Evolutionary conservation across 768 basidiomycete species (phyloP).

Genomic region (Pleurotus pulmonarius): DNA sequence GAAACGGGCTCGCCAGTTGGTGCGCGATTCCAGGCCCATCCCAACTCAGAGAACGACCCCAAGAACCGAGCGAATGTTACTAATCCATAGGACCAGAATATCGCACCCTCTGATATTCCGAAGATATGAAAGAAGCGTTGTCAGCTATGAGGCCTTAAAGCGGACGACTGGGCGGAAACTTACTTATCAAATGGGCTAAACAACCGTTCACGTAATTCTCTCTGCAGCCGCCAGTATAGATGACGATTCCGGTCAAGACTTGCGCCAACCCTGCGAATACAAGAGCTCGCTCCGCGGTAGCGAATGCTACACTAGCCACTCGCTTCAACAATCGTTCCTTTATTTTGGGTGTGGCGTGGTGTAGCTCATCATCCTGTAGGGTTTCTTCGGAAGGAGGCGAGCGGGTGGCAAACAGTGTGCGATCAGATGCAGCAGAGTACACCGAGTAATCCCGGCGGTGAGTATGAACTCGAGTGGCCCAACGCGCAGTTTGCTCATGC

Average conservation of each 20-base stretch:
- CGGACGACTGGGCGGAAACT: constrained; percentile 7
- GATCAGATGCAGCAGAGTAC: constrained; percentile 45
- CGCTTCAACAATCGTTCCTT: constrained; percentile 25
- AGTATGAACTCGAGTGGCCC: constrained; percentile 23
- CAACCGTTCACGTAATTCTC: constrained; percentile 76
- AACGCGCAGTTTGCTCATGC: constrained; percentile 43
- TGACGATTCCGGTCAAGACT: constrained; percentile 64
- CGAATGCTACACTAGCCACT: constrained; percentile 46
- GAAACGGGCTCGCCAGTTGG: constrained; percentile 48
- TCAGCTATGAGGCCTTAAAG: constrained; percentile 3
- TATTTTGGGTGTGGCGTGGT: constrained; percentile 7
- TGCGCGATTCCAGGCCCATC: constrained; percentile 93
- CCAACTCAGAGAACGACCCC: constrained; percentile 78
- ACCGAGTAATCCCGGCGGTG: constrained; percentile 37
- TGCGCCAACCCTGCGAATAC: constrained; percentile 71
- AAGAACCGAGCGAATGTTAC: constrained; percentile 92
- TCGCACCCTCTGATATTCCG: constrained; percentile 64
- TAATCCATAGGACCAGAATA: constrained; percentile 92
- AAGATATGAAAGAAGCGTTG: constrained; percentile 7
- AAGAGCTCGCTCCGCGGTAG: constrained; percentile 55
- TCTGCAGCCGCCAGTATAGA: constrained; percentile 88
- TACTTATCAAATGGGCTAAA: constrained; percentile 89
- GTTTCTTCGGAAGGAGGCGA: constrained; percentile 60
- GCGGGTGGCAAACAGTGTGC: constrained; percentile 46
- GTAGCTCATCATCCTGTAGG: constrained; percentile 37